These are phyloP conservation scores for Borovskyia barvae DNA, from an alignment of 208 protist genomes.

Conservation along the genomic window DNA sequence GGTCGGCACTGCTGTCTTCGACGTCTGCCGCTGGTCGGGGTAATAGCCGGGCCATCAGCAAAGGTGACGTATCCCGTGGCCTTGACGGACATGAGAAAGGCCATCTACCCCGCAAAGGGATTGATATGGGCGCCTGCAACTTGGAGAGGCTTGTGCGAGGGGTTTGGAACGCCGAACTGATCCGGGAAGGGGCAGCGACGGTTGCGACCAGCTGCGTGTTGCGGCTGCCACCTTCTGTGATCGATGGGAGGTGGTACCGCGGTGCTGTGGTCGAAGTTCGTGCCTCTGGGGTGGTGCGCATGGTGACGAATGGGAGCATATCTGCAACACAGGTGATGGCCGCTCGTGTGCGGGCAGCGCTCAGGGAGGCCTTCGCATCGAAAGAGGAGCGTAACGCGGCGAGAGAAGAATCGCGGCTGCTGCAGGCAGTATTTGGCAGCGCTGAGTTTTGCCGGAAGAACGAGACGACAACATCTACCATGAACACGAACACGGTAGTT, in stretches of 20 bases:
- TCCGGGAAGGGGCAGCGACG: background rate
- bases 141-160: slow-evolving; percentile 4
- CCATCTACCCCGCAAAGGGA: background rate
- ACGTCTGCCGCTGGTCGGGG: too few species aligned
- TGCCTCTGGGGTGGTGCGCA: slow-evolving; percentile 18
- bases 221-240: slow-evolving; percentile 7
- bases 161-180: slow-evolving; percentile 32
- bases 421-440: slow-evolving; percentile 10
- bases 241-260: slow-evolving; percentile 1
- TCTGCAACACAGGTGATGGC: slow-evolving; percentile 9
- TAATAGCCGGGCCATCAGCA: too few species aligned
- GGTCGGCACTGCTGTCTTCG: too few species aligned
- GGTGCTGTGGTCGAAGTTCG: slow-evolving; percentile 7
- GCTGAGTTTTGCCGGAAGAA: too few species aligned
- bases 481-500: too few species aligned
- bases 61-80: too few species aligned
- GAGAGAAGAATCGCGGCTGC: slow-evolving; percentile 11
- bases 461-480: too few species aligned
- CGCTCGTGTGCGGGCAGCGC: background rate
- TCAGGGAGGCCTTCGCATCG: slow-evolving; percentile 7
- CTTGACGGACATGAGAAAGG: background rate
- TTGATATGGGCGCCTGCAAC: too few species aligned
- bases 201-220: slow-evolving; percentile 15
- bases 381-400: slow-evolving; percentile 2
- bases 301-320: slow-evolving; percentile 15